Evolutionary conservation across 83 land plant genomes (phyloP), one percentile per base, ranked within the genome.

Genomic region (Larix sibirica): DNA sequence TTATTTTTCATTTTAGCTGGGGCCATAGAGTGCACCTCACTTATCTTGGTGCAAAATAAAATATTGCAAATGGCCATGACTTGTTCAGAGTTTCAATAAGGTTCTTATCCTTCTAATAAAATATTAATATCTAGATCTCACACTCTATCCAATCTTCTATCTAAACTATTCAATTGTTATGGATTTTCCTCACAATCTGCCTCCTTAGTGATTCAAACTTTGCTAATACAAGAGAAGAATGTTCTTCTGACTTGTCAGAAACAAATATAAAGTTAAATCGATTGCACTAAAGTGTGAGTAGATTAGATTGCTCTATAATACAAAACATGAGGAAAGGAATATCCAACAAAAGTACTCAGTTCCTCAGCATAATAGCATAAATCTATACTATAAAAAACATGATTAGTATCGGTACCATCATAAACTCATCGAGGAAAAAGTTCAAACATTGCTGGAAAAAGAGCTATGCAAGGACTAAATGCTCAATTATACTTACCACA

Each of bases 401-500:
- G n/a, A 56, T 38, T 79, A 56, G 20, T 20, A 20, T 17, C 31
- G 21, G 58, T 58, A 24, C 40, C 24, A 54, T 78, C 63, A 16
- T 58, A 79, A 60, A 26, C 56, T 33, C 9, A 18, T 79, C 18
- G 12, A 16, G 3, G 59, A 28, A 28, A 17, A 33, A 6, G 3
- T 56, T 60, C 17, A 31, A 13, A 28, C 64, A 6, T 58, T 17
- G 63, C 17, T 28, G 33, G 23, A 6, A 56, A 79, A 56, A 28
- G 1, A 21, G 42, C 26, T 28, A 9, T 7, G 4, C 40, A 58
- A 60, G 63, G 62, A 28, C 18, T 20, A 18, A 50, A n/a, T 24
- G 38, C 17, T 50, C 10, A 4, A 59, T 9, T 50, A 59, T 36
- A 70, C 26, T 81, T 88, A 90, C 92, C 76, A 50, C 82, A 31